Evolutionary conservation across 164 flowering plant species (phyloP).

Genomic region (Nymphaea colorata): DNA sequence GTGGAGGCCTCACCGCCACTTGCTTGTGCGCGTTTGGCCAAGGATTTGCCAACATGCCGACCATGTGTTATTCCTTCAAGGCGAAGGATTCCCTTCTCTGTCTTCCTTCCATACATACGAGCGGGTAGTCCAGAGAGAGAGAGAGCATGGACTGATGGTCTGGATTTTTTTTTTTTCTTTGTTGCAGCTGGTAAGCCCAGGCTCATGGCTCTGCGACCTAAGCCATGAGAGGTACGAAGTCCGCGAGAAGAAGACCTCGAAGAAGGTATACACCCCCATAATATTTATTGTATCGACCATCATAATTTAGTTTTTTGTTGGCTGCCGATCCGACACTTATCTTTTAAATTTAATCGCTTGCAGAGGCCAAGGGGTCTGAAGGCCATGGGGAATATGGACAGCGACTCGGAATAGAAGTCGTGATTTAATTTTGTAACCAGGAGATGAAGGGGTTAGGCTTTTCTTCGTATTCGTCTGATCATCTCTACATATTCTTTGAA

Average conservation of each 20-base stretch:
- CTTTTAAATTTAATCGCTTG: slow-evolving; percentile 1
- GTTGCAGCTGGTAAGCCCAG: slow-evolving; percentile 76
- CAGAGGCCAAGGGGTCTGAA: slow-evolving; percentile 91
- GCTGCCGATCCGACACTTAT: background rate
- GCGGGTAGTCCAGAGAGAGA: too few species aligned
- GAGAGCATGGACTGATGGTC: background rate
- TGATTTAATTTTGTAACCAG: too few species aligned
- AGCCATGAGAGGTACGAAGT: slow-evolving; percentile 85
- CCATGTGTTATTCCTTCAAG: too few species aligned
- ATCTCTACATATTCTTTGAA: too few species aligned
- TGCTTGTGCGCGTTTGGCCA: too few species aligned
- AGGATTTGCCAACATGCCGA: too few species aligned
- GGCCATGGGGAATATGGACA: slow-evolving; percentile 72
- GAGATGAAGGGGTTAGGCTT: too few species aligned
- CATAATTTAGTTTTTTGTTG: background rate
- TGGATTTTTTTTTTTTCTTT: background rate
- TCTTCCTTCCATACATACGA: too few species aligned
- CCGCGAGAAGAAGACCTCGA: slow-evolving; percentile 71
- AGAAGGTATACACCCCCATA: slow-evolving; percentile 45
- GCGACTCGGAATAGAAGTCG: slow-evolving; percentile 50
- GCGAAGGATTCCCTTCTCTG: too few species aligned
- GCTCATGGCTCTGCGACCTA: slow-evolving; percentile 77
- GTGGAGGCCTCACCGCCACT: too few species aligned
- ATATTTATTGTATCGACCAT: background rate
- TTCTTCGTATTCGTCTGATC: too few species aligned